A percentile compares a stretch with the other conserved stretches of the same genome.
Conservation (phyloP, 345 rosid genomes). For the Brassica incana region DNA sequence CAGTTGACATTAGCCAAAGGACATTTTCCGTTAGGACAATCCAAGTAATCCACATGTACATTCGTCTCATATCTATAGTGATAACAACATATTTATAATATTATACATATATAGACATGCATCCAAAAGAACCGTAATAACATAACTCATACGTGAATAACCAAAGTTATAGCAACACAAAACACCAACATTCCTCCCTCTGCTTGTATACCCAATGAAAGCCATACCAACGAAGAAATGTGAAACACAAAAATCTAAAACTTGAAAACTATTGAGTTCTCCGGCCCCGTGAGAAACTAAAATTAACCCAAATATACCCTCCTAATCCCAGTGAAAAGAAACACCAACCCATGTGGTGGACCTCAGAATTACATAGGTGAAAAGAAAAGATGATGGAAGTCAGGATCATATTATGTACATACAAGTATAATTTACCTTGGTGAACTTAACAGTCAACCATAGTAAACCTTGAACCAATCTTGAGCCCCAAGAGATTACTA, state of each 20-base stretch:
- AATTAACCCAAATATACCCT: too few relatives aligned
- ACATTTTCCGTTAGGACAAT: too few relatives aligned
- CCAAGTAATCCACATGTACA: too few relatives aligned
- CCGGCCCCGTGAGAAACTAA: too few relatives aligned
- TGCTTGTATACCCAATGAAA: constrained; percentile 39
- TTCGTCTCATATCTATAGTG: too few relatives aligned
- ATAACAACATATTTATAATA: not conserved
- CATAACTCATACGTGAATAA: constrained; percentile 36
- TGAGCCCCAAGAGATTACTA: not conserved
- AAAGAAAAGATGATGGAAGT: constrained; percentile 21
- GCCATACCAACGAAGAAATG: constrained; percentile 30
- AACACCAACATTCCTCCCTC: constrained; percentile 24
- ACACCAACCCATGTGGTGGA: constrained; percentile 40
- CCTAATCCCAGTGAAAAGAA: constrained; percentile 22
- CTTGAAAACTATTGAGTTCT: not conserved
- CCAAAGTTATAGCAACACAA: constrained; percentile 33
- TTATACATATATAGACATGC: not conserved
- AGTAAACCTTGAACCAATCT: constrained; percentile 33
- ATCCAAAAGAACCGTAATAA: constrained; percentile 22
- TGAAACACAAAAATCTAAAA: constrained; percentile 26
- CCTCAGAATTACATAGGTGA: constrained; percentile 37
- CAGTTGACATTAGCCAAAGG: constrained; percentile 17
- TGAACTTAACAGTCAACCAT: constrained; percentile 29
- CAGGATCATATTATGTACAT: constrained; percentile 41
- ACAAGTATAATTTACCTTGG: constrained; percentile 32